Conservation (phyloP, 169 alveolate genomes). For the Plasmodium coatneyi region DNA sequence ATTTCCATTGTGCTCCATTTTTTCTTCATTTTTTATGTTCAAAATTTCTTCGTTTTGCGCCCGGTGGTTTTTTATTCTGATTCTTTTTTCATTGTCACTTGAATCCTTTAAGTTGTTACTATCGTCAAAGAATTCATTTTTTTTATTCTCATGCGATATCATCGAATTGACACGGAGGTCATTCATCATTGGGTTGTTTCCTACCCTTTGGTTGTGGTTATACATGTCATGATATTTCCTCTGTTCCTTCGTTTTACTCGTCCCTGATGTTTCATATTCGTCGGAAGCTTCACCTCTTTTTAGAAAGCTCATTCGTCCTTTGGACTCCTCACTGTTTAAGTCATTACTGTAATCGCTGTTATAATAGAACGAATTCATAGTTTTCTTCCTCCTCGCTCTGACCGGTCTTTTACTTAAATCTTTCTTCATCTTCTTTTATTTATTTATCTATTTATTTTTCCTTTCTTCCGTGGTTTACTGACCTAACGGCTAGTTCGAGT, state of each 20-base stretch:
- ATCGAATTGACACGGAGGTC: background rate
- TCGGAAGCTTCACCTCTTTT: conserved; percentile 28
- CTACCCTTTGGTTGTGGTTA: conserved; percentile 5
- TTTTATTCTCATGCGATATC: background rate
- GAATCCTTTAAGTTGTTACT: conserved; percentile 4
- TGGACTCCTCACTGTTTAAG: conserved; percentile 47
- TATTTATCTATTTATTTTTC: conserved; percentile 18
- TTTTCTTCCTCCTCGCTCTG: conserved; percentile 72
- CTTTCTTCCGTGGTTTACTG: background rate
- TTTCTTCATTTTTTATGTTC: conserved; percentile 36
- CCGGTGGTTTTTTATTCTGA: background rate
- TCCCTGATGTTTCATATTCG: conserved; percentile 2
- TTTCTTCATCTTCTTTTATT: conserved; percentile 35
- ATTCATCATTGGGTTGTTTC: conserved; percentile 2
- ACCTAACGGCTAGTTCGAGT: background rate
- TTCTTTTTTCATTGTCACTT: conserved; percentile 26
- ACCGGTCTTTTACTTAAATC: conserved; percentile 61
- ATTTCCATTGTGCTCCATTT: conserved; percentile 16
- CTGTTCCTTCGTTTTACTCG: conserved; percentile 28
- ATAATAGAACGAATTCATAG: conserved; percentile 64
- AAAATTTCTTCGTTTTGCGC: conserved; percentile 8
- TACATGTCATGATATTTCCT: conserved; percentile 22
- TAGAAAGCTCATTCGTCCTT: conserved; percentile 19
- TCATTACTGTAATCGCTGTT: conserved; percentile 74
- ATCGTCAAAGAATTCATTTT: background rate